Evolutionary conservation across 495 filamentous ascomycete genomes (phyloP).

Genomic region (Parmelia sp.): DNA sequence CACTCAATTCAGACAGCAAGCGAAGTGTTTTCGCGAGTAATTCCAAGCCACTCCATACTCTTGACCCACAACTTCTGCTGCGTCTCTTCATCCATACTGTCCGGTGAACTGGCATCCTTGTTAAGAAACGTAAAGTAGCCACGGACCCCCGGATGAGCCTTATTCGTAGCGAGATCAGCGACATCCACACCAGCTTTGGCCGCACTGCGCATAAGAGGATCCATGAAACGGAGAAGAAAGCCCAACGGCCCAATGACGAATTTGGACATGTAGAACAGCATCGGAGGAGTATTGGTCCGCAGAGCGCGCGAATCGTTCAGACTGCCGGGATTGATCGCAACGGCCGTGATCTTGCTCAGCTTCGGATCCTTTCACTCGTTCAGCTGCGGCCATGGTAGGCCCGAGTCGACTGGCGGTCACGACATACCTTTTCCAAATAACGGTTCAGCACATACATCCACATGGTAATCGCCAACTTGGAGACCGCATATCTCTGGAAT

Average conservation of each 20-base stretch:
- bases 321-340: conserved; percentile 43
- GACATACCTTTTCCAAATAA: conserved; percentile 36
- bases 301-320: conserved; percentile 42
- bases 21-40: conserved; percentile 26
- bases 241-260: conserved; percentile 32
- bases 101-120: conserved; percentile 35
- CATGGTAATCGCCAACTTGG: conserved; percentile 40
- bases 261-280: conserved; percentile 28
- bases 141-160: conserved; percentile 29
- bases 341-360: conserved; percentile 39
- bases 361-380: conserved; percentile 25
- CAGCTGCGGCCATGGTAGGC: neutral
- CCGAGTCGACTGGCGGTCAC: conserved; percentile 6
- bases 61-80: conserved; percentile 42
- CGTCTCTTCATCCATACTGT: conserved; percentile 35
- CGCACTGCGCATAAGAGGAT: conserved; percentile 34
- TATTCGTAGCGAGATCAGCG: conserved; percentile 29
- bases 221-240: conserved; percentile 31
- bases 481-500: conserved; percentile 40
- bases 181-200: conserved; percentile 36
- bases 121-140: conserved; percentile 39
- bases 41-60: conserved; percentile 38
- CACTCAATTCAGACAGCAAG: conserved; percentile 9
- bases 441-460: conserved; percentile 43
- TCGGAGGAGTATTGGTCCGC: conserved; percentile 36